Conservation (phyloP, 169 alveolate species). For the Plasmodium adleri region DNA sequence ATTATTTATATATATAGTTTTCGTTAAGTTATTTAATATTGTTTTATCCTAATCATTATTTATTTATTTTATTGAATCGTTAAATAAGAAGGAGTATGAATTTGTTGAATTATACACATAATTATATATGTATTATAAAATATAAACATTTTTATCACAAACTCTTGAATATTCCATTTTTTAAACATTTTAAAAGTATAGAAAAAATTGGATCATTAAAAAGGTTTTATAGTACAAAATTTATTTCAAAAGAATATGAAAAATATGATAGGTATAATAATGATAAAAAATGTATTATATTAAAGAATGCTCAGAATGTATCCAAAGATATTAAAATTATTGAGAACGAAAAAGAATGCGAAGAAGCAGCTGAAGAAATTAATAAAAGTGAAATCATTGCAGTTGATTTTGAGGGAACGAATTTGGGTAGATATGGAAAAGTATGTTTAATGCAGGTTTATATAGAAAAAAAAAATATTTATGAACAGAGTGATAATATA, state of each 20-base stretch:
- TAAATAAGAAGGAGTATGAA: neutral
- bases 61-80: no score
- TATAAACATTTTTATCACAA: slow-evolving; percentile 9
- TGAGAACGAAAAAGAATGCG: slow-evolving; percentile 69
- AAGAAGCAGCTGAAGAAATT: slow-evolving; percentile 74
- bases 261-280: slow-evolving; percentile 3
- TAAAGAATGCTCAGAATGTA: neutral
- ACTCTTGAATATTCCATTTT: slow-evolving; percentile 5
- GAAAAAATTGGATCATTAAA: slow-evolving; percentile 18
- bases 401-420: slow-evolving; percentile 83
- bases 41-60: no score
- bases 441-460: slow-evolving; percentile 78
- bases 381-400: slow-evolving; percentile 73
- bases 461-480: slow-evolving; percentile 17
- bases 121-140: slow-evolving; percentile 7
- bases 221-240: slow-evolving; percentile 18
- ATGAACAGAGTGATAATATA: slow-evolving; percentile 7
- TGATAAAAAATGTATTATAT: neutral
- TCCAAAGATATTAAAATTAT: slow-evolving; percentile 63
- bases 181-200: slow-evolving; percentile 27
- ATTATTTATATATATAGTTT: no score
- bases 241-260: slow-evolving; percentile 27
- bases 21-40: no score
- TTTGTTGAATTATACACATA: neutral
- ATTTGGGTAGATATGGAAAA: slow-evolving; percentile 83